These are phyloP conservation scores for Boletellus sp. DNA, from an alignment of 1,284 basidiomycete species.

Conservation along the genomic window DNA sequence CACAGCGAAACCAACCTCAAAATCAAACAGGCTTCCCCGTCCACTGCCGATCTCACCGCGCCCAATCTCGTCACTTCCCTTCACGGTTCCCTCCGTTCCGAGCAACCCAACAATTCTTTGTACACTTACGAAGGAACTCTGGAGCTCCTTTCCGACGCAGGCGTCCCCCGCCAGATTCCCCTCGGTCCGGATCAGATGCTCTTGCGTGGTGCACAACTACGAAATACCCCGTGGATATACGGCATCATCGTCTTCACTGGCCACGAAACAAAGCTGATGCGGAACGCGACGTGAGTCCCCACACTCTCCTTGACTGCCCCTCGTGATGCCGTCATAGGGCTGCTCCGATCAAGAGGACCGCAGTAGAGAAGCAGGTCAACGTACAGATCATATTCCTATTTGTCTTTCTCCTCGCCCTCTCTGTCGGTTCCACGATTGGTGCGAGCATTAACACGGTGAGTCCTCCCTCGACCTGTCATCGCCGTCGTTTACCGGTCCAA, in stretches of 20 bases:
- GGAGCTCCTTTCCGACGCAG: conserved; percentile 58
- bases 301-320: not conserved
- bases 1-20: conserved; percentile 96
- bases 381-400: conserved; percentile 97
- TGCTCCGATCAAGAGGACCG: conserved; percentile 94
- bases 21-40: conserved; percentile 92
- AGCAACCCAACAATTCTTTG: conserved; percentile 96
- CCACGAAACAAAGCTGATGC: conserved; percentile 98
- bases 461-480: not conserved
- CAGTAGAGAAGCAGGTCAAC: conserved; percentile 96
- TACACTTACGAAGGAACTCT: conserved; percentile 93
- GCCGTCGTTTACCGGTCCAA: conserved; percentile 5
- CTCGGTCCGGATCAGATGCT: conserved; percentile 94
- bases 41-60: conserved; percentile 76
- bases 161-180: conserved; percentile 77
- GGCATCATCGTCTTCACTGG: conserved; percentile 94
- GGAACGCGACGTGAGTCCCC: conserved; percentile 81
- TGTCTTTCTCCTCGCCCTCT: conserved; percentile 81
- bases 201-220: conserved; percentile 89
- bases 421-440: conserved; percentile 89
- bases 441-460: conserved; percentile 75
- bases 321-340: conserved; percentile 48
- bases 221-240: conserved; percentile 97
- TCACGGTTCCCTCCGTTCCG: conserved; percentile 83
- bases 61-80: conserved; percentile 74